Evolutionary conservation across 2,329 filamentous ascomycete species (phyloP).

Genomic region (Fusarium graminum): DNA sequence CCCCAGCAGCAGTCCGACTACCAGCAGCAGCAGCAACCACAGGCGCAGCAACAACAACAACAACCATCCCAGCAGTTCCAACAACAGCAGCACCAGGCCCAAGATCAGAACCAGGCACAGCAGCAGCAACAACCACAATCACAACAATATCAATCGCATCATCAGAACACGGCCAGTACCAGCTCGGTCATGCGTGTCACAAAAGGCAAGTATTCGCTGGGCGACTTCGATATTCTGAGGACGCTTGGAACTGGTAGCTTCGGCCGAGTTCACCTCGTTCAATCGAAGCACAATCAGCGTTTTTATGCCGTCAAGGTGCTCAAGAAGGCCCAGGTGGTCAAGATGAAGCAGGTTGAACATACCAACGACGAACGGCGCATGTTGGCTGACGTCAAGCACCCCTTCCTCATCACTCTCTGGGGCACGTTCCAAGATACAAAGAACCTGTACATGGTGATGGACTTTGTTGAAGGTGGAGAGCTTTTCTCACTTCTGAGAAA

Average conservation of each 20-base stretch:
- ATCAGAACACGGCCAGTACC: constrained; percentile 51
- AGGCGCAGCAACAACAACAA: constrained; percentile 48
- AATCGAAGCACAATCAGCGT: constrained; percentile 97
- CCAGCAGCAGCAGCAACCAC: constrained; percentile 51
- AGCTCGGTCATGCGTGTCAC: constrained; percentile 73
- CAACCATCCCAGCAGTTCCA: constrained; percentile 29
- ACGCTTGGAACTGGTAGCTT: constrained; percentile 98
- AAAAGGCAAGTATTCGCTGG: constrained; percentile 96
- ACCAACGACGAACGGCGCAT: constrained; percentile 98
- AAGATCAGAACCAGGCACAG: constrained; percentile 1
- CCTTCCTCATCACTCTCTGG: constrained; percentile 97
- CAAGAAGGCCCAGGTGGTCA: constrained; percentile 98
- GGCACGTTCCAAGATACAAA: constrained; percentile 96
- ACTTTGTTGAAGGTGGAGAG: constrained; percentile 98
- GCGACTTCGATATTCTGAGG: constrained; percentile 89
- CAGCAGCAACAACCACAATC: constrained; percentile 47
- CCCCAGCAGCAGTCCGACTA: constrained; percentile 47
- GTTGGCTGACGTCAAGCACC: constrained; percentile 96
- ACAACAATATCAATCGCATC: constrained; percentile 50
- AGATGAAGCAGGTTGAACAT: constrained; percentile 99
- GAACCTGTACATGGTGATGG: constrained; percentile 99
- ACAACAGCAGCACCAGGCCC: constrained; percentile 33
- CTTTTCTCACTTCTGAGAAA: constrained; percentile 95
- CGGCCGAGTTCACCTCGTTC: constrained; percentile 93
- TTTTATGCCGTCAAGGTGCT: constrained; percentile 99